Conservation (phyloP, 345 rosid genomes). For the Anacardium occidentale region DNA sequence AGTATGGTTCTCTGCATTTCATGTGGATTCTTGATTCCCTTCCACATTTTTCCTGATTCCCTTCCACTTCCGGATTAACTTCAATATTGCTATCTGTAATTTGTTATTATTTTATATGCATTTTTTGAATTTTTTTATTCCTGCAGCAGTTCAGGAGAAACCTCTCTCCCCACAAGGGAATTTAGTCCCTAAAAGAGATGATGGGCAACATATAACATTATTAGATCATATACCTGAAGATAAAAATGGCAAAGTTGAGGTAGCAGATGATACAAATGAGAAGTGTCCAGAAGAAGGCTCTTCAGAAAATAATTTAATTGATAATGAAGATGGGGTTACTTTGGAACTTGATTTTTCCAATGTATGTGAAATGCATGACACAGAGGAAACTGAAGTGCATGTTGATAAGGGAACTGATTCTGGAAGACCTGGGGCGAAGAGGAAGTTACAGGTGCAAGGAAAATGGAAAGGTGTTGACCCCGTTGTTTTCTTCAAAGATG, state of each 20-base stretch:
- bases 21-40: not conserved
- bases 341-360: constrained; percentile 30
- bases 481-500: constrained; percentile 75
- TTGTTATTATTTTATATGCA: not conserved
- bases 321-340: constrained; percentile 27
- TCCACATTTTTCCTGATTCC: not conserved
- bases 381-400: constrained; percentile 32
- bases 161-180: constrained; percentile 21
- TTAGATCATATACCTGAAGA: constrained; percentile 34
- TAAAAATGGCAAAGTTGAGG: constrained; percentile 23
- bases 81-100: not conserved
- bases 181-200: constrained; percentile 26
- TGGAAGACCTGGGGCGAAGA: constrained; percentile 50
- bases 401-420: constrained; percentile 39
- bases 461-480: constrained; percentile 97
- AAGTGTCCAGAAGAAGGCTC: constrained; percentile 32
- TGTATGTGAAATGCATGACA: constrained; percentile 31
- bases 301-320: constrained; percentile 41
- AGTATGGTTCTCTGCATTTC: not conserved
- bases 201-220: constrained; percentile 30
- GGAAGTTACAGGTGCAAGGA: constrained; percentile 89
- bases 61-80: not conserved
- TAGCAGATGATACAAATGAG: constrained; percentile 38
- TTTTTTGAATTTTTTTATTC: constrained; percentile 9
- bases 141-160: constrained; percentile 49